Conservation (phyloP, 2,329 filamentous ascomycete species). For the Penicillium polonicum region DNA sequence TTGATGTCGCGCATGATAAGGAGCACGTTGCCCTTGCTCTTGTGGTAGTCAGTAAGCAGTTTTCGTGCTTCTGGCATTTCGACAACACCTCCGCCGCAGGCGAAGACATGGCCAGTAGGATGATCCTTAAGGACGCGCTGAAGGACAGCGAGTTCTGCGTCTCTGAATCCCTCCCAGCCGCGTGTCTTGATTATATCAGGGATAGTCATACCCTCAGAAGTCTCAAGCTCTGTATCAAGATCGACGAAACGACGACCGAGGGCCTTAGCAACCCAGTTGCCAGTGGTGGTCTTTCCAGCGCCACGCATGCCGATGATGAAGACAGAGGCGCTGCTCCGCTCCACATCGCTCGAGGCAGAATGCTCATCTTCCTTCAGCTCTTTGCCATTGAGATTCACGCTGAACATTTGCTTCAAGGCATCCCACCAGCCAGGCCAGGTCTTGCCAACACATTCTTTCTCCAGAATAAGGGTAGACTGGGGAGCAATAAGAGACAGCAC, state of each 20-base stretch:
- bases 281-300: slow-evolving; percentile 92
- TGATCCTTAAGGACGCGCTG: slow-evolving; percentile 72
- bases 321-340: slow-evolving; percentile 62
- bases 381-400: slow-evolving; percentile 71
- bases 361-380: slow-evolving; percentile 52
- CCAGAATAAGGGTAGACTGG: slow-evolving; percentile 71
- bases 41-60: slow-evolving; percentile 70
- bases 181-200: slow-evolving; percentile 75
- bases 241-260: slow-evolving; percentile 79
- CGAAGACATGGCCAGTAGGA: slow-evolving; percentile 75
- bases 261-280: slow-evolving; percentile 75
- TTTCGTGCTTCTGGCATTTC: slow-evolving; percentile 78
- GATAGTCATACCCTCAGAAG: slow-evolving; percentile 69
- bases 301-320: slow-evolving; percentile 98
- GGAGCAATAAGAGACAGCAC: slow-evolving; percentile 75
- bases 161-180: slow-evolving; percentile 88
- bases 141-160: slow-evolving; percentile 73
- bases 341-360: slow-evolving; percentile 38
- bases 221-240: slow-evolving; percentile 83
- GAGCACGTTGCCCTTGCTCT: slow-evolving; percentile 77
- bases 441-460: slow-evolving; percentile 92
- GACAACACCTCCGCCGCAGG: slow-evolving; percentile 90
- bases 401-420: slow-evolving; percentile 73
- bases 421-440: slow-evolving; percentile 99
- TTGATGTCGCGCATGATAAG: slow-evolving; percentile 85